Percentiles rank a stretch among this genome's conserved stretches.
Conservation (phyloP, 2,329 filamentous ascomycete species). For the Raffaelea albimanens region DNA sequence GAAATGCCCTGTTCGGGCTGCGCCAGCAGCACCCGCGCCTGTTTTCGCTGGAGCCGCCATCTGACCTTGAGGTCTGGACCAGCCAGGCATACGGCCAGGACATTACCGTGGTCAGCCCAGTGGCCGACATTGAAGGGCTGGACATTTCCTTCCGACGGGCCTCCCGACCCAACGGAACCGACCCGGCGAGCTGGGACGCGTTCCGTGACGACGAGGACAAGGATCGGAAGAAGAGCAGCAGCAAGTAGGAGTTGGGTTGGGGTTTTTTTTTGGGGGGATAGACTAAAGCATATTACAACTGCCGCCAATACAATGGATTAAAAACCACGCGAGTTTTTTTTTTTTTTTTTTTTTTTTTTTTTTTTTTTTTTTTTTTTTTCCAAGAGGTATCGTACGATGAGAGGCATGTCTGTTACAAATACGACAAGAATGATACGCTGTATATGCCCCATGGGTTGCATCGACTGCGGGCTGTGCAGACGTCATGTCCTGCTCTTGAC, state of each 20-base stretch:
- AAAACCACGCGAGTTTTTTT: no score
- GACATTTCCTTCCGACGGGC: constrained; percentile 33
- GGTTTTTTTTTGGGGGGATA: neutral
- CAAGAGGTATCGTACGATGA: no score
- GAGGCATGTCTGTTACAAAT: no score
- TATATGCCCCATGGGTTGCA: no score
- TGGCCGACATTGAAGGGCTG: constrained; percentile 26
- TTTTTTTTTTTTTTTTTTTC: no score
- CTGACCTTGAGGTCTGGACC: constrained; percentile 40
- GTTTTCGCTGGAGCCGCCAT: constrained; percentile 29
- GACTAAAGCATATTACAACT: neutral
- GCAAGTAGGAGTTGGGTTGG: neutral
- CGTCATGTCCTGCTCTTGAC: no score
- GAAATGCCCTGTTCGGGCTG: constrained; percentile 47
- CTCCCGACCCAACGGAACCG: constrained; percentile 43
- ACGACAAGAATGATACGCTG: no score
- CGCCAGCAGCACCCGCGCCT: constrained; percentile 41
- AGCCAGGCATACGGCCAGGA: constrained; percentile 29
- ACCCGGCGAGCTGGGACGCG: constrained; percentile 38
- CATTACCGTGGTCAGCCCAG: constrained; percentile 33
- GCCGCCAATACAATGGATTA: no score
- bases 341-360: no score
- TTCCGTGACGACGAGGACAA: constrained; percentile 8
- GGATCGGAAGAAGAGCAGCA: neutral
- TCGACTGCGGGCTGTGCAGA: no score